Conservation (phyloP, 2,329 filamentous ascomycete species). For the Ophiostoma tasmaniense region DNA sequence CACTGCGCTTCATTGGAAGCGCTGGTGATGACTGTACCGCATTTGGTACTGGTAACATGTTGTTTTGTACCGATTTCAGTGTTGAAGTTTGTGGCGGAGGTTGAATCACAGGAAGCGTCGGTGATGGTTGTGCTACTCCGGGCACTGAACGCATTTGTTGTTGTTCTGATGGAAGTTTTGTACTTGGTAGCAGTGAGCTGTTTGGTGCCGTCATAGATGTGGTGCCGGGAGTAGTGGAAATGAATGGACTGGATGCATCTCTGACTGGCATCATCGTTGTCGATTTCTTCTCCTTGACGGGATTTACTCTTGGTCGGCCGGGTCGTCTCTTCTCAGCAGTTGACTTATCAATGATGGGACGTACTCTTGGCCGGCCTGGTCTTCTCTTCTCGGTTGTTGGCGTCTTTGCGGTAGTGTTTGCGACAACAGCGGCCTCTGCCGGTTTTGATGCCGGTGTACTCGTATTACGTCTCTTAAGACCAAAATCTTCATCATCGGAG, state of each 20-base stretch:
- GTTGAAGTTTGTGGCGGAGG: neutral
- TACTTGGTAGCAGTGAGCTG: too few species aligned
- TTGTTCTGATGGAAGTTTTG: too few species aligned
- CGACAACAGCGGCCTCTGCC: neutral
- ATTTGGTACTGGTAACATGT: neutral
- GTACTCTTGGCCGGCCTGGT: neutral
- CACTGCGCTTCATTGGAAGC: neutral
- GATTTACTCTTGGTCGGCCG: neutral
- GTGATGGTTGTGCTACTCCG: too few species aligned
- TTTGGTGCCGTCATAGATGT: neutral
- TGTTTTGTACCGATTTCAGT: neutral
- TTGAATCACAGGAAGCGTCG: too few species aligned
- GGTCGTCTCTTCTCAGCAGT: neutral
- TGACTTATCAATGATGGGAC: neutral
- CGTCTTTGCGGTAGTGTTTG: neutral
- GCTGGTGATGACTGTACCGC: neutral
- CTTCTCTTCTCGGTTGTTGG: neutral
- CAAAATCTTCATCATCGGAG: slow-evolving; percentile 31
- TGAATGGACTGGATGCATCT: neutral
- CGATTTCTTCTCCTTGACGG: neutral
- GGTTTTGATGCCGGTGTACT: neutral
- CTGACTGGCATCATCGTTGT: neutral
- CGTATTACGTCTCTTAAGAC: neutral
- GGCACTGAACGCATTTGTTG: too few species aligned
- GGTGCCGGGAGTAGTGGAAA: neutral